Conservation (phyloP, 805 yeast genomes). For the Candida vartiovaarae region DNA sequence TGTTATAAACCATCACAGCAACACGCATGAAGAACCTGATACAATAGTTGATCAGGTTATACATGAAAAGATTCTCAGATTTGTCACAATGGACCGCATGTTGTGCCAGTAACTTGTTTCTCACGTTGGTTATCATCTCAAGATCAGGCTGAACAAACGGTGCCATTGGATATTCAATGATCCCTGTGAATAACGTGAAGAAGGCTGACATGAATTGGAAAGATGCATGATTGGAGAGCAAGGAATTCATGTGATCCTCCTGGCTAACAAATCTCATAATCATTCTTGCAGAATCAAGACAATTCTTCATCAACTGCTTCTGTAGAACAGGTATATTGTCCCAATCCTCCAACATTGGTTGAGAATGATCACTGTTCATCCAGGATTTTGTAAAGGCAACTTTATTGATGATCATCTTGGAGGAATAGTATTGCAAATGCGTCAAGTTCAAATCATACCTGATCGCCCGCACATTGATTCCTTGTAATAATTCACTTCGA, state of each 20-base stretch:
- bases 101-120: conserved; percentile 3
- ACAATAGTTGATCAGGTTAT: conserved; percentile 7
- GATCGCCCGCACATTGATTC: conserved; percentile 2
- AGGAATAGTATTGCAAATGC: conserved; percentile 15
- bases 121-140: conserved; percentile 5
- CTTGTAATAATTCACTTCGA: background rate
- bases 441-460: conserved; percentile 8
- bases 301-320: conserved; percentile 1
- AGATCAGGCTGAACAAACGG: conserved; percentile 11
- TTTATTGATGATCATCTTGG: conserved; percentile 19
- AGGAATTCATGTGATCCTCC: conserved; percentile 3
- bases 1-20: conserved; percentile 17
- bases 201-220: conserved; percentile 21
- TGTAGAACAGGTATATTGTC: conserved; percentile 2
- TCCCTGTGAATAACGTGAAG: conserved; percentile 19
- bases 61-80: conserved; percentile 4
- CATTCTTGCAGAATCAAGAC: conserved; percentile 16
- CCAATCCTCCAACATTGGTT: background rate
- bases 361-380: conserved; percentile 5
- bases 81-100: background rate
- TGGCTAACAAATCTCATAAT: conserved; percentile 7
- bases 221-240: conserved; percentile 9
- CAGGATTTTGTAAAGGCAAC: conserved; percentile 22
- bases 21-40: conserved; percentile 17
- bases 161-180: conserved; percentile 17